Percentiles rank a stretch among this genome's conserved stretches.
phyloP scores from a whole-genome alignment of 1,139 yeast genomes.

The Saccharomyces uvarum region DNA sequence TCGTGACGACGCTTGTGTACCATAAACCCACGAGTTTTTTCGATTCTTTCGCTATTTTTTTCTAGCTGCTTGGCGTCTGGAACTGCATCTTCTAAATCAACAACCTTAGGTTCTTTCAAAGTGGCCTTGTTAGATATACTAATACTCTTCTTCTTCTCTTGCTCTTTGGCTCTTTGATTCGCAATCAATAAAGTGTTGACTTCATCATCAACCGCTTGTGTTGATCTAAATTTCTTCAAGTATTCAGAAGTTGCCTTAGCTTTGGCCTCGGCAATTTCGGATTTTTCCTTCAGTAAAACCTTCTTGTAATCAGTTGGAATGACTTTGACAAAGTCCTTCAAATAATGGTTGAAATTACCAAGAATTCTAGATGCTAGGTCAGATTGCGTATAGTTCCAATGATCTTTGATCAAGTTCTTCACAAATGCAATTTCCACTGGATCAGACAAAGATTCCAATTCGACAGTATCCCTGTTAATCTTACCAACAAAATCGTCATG shows the following conservation, averaged over 20 bases:
- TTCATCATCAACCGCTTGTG: conserved; percentile 75
- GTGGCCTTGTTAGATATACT: conserved; percentile 39
- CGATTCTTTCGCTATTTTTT: conserved; percentile 55
- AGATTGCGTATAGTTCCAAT: conserved; percentile 88
- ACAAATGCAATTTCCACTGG: conserved; percentile 92
- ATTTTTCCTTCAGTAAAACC: conserved; percentile 74
- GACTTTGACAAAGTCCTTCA: conserved; percentile 88
- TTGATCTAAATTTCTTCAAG: conserved; percentile 47
- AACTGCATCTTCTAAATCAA: conserved; percentile 85
- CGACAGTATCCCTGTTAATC: conserved; percentile 79
- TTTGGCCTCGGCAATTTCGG: conserved; percentile 46
- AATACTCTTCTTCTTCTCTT: conserved; percentile 36
- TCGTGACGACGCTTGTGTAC: conserved; percentile 86
- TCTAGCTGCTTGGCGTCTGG: conserved; percentile 59
- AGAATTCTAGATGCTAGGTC: conserved; percentile 80
- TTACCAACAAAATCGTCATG: conserved; percentile 72
- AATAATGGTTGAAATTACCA: conserved; percentile 76
- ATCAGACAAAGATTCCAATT: conserved; percentile 65
- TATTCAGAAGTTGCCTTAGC: conserved; percentile 43
- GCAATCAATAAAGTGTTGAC: conserved; percentile 77
- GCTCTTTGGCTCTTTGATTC: conserved; percentile 36
- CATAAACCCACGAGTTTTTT: conserved; percentile 76
- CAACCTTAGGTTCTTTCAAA: conserved; percentile 67
- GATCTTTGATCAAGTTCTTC: conserved; percentile 90
- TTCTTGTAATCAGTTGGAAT: conserved; percentile 86